Evolutionary conservation across 495 filamentous ascomycete genomes (phyloP).

Genomic region (Emericellopsis terricola): DNA sequence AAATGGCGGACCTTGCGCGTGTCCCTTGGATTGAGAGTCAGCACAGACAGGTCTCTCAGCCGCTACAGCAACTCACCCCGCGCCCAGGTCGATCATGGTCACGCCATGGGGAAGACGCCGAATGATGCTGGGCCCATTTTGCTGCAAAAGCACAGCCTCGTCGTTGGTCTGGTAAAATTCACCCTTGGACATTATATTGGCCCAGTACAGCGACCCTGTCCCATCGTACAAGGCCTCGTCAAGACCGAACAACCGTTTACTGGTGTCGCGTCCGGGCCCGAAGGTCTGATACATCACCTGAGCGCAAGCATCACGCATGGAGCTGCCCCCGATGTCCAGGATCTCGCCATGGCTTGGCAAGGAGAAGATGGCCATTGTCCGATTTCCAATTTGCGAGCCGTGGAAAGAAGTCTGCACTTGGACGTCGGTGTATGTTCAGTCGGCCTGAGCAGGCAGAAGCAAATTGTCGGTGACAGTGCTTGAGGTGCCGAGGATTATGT

Average conservation of each 20-base stretch:
- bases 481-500: no score
- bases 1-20: slow-evolving; percentile 3
- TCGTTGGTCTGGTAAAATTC: slow-evolving; percentile 3
- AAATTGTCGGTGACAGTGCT: no score
- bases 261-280: not conserved
- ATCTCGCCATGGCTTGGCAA: slow-evolving; percentile 1
- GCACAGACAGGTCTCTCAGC: not conserved
- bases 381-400: no score
- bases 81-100: slow-evolving; percentile 2
- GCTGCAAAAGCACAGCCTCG: slow-evolving; percentile 2
- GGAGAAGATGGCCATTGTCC: no score
- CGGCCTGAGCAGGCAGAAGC: no score
- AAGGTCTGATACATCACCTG: not conserved
- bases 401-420: no score
- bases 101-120: not conserved
- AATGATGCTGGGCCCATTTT: not conserved
- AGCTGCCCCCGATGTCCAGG: slow-evolving; percentile 3
- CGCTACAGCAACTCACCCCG: slow-evolving; percentile 2
- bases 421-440: no score
- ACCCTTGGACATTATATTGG: slow-evolving; percentile 1
- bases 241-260: not conserved
- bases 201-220: not conserved
- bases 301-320: not conserved
- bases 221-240: slow-evolving; percentile 3
- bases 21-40: not conserved